Conservation (phyloP, 257 asterid genomes). For the Avicennia marina region DNA sequence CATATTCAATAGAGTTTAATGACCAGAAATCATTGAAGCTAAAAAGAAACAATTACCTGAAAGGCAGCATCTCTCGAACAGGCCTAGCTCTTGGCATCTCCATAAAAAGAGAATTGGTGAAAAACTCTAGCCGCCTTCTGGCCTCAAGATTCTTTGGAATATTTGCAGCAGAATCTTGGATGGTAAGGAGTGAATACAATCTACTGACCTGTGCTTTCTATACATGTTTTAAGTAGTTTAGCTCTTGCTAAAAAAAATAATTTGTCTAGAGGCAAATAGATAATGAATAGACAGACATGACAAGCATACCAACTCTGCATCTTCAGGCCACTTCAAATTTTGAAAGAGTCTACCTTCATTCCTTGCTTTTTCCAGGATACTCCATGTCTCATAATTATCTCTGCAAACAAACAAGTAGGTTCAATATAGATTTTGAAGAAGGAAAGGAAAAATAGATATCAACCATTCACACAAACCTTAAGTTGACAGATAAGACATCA, state of each 20-base stretch:
- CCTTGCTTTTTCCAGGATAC: constrained; percentile 69
- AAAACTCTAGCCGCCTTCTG: constrained; percentile 80
- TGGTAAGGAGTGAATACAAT: constrained; percentile 75
- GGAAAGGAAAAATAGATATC: constrained; percentile 1
- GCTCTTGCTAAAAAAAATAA: constrained; percentile 10
- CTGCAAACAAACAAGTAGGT: constrained; percentile 33
- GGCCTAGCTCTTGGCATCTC: constrained; percentile 91
- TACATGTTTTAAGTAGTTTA: constrained; percentile 27
- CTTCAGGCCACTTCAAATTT: constrained; percentile 88
- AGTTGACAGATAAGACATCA: constrained; percentile 65
- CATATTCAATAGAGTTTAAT: background rate
- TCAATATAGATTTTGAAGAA: background rate
- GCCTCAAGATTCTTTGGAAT: constrained; percentile 93
- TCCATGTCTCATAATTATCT: constrained; percentile 75
- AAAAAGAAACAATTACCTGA: constrained; percentile 44
- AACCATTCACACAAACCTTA: constrained; percentile 55
- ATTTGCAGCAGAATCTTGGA: constrained; percentile 89
- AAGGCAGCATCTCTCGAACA: constrained; percentile 89
- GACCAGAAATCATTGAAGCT: constrained; percentile 1
- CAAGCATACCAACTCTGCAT: constrained; percentile 65
- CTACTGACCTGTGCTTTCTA: constrained; percentile 79
- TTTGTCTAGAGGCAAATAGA: constrained; percentile 1
- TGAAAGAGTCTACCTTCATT: constrained; percentile 89
- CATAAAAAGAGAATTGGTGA: constrained; percentile 95
- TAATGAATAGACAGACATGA: constrained; percentile 8